A percentile compares a stretch with the other conserved stretches of the same genome.
These are phyloP conservation scores for Vigna reflexopilosa DNA, from an alignment of 306 rosid species.

Conservation along the genomic window DNA sequence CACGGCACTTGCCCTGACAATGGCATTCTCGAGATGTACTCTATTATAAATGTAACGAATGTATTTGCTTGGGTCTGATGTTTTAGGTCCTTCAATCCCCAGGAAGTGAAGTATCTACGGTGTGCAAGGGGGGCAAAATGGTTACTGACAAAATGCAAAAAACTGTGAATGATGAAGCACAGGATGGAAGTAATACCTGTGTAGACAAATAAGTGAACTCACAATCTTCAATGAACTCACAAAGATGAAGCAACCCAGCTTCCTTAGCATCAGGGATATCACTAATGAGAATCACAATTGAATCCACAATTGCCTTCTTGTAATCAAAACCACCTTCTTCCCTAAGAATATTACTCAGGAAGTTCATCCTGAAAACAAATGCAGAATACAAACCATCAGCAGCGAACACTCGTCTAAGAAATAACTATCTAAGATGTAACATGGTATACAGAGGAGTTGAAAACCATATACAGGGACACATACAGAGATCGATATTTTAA, in stretches of 20 bases:
- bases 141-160: constrained; percentile 29
- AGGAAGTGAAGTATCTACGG: constrained; percentile 92
- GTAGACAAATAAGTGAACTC: constrained; percentile 99
- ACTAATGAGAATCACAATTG: constrained; percentile 94
- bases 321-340: constrained; percentile 99
- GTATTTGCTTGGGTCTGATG: constrained; percentile 95
- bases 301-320: constrained; percentile 97
- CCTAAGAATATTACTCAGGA: constrained; percentile 93
- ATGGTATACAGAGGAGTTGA: background rate
- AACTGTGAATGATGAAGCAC: constrained; percentile 36
- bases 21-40: constrained; percentile 98
- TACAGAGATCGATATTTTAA: constrained; percentile 92
- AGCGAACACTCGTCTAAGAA: constrained; percentile 29
- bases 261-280: constrained; percentile 98
- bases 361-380: constrained; percentile 80
- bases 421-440: constrained; percentile 8
- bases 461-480: constrained; percentile 28
- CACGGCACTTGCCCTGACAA: constrained; percentile 96
- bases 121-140: constrained; percentile 37
- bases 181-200: constrained; percentile 65
- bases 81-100: constrained; percentile 98
- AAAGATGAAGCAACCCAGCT: constrained; percentile 95
- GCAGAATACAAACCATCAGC: constrained; percentile 35
- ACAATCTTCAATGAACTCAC: constrained; percentile 98
- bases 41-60: constrained; percentile 93